phyloP scores from a whole-genome alignment of 1,139 yeast species.

The Blastobotrys malaysiensis region DNA sequence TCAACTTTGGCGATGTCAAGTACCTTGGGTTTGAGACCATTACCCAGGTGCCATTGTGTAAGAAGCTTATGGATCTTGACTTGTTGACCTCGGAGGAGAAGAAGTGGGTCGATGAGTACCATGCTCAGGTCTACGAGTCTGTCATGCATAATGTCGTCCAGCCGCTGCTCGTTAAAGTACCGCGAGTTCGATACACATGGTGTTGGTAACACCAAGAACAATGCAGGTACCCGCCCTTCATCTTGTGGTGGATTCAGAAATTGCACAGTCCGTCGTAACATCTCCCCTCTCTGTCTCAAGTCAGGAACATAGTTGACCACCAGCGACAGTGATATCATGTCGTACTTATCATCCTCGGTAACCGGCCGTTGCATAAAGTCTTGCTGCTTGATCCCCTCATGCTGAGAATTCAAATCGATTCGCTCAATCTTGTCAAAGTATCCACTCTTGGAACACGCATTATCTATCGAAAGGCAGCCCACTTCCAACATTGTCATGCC shows the following conservation, averaged over 20 bases:
- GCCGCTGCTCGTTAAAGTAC: slow-evolving; percentile 50
- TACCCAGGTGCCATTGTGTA: slow-evolving; percentile 83
- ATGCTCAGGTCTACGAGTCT: slow-evolving; percentile 56
- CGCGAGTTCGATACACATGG: slow-evolving; percentile 84
- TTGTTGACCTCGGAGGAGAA: slow-evolving; percentile 59
- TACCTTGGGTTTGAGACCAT: slow-evolving; percentile 79
- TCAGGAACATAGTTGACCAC: slow-evolving; percentile 86
- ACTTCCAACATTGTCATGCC: slow-evolving; percentile 57
- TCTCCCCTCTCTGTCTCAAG: slow-evolving; percentile 63
- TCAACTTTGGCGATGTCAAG: slow-evolving; percentile 45
- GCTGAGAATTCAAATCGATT: slow-evolving; percentile 80
- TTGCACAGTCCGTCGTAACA: slow-evolving; percentile 56
- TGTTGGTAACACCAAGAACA: slow-evolving; percentile 79
- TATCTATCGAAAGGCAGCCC: slow-evolving; percentile 68
- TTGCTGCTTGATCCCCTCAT: slow-evolving; percentile 62
- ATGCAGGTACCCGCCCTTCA: slow-evolving; percentile 26
- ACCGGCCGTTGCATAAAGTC: slow-evolving; percentile 73
- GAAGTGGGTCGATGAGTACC: slow-evolving; percentile 65
- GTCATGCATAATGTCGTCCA: slow-evolving; percentile 48
- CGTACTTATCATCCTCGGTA: slow-evolving; percentile 42
- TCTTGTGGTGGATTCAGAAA: slow-evolving; percentile 43
- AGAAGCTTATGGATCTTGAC: slow-evolving; percentile 54
- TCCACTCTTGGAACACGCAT: slow-evolving; percentile 31
- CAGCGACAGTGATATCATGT: slow-evolving; percentile 72
- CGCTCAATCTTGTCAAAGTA: slow-evolving; percentile 56